phyloP scores from a whole-genome alignment of 495 filamentous ascomycete species.

The Pseudomonodictys pantanalensis region DNA sequence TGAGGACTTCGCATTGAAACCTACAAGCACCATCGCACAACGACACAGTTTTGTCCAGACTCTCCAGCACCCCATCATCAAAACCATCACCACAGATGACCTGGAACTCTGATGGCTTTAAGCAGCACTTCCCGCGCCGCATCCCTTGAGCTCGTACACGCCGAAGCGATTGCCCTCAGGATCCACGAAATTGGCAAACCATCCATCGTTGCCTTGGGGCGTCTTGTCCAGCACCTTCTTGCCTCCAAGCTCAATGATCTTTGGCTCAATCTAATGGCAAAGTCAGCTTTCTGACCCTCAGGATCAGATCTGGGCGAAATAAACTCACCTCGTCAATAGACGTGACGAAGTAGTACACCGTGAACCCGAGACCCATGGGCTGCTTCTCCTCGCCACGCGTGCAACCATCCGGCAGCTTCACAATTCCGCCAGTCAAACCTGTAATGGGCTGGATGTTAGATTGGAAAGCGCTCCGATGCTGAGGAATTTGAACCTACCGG shows the following conservation, averaged over 20 bases:
- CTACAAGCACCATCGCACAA: neutral
- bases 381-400: conserved; percentile 17
- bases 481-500: conserved; percentile 5
- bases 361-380: conserved; percentile 13
- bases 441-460: neutral
- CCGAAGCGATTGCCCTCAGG: conserved; percentile 28
- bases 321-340: conserved; percentile 23
- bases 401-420: conserved; percentile 22
- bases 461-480: neutral
- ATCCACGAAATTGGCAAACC: conserved; percentile 30
- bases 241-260: conserved; percentile 16
- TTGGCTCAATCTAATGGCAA: conserved; percentile 13
- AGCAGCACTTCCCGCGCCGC: neutral
- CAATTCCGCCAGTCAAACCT: conserved; percentile 27
- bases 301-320: neutral
- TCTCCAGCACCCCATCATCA: neutral
- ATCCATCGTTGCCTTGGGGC: conserved; percentile 12
- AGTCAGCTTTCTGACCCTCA: no score
- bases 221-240: conserved; percentile 16
- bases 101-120: neutral
- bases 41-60: neutral
- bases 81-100: neutral
- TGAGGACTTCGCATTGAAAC: neutral
- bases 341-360: conserved; percentile 23
- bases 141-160: conserved; percentile 18